Percentiles rank a stretch among this genome's conserved stretches.
phyloP scores from a whole-genome alignment of 768 basidiomycete genomes.

The Boletus sp. region DNA sequence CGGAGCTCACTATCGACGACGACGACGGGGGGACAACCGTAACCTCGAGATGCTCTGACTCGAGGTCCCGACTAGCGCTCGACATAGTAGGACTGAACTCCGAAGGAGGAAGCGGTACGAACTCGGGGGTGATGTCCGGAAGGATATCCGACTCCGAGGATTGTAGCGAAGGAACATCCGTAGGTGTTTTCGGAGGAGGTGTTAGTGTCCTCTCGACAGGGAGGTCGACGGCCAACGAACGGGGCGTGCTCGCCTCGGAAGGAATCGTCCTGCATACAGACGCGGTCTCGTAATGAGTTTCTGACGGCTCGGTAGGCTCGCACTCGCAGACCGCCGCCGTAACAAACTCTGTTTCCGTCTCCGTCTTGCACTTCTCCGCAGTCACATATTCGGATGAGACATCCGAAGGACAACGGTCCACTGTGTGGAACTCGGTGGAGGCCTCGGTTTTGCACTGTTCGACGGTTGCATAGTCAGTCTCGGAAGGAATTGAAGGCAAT shows the following conservation, averaged over 20 bases:
- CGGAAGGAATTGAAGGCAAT: conserved; percentile 58
- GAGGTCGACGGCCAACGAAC: conserved; percentile 36
- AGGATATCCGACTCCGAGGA: conserved; percentile 24
- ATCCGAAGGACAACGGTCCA: conserved; percentile 40
- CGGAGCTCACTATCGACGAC: conserved; percentile 19
- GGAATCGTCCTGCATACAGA: conserved; percentile 36
- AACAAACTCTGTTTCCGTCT: conserved; percentile 42
- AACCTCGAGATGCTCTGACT: conserved; percentile 16
- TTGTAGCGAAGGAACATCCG: conserved; percentile 24
- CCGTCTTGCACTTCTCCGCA: conserved; percentile 44
- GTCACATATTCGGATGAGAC: conserved; percentile 48
- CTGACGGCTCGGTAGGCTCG: conserved; percentile 32
- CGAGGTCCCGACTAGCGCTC: conserved; percentile 20
- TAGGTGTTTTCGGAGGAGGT: conserved; percentile 28
- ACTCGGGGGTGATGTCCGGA: conserved; percentile 21
- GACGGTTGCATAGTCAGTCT: conserved; percentile 44
- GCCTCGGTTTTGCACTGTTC: conserved; percentile 41
- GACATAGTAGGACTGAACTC: conserved; percentile 28
- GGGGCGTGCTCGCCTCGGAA: conserved; percentile 32
- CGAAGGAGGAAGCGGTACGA: conserved; percentile 41
- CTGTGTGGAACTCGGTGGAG: conserved; percentile 49
- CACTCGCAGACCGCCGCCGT: conserved; percentile 44
- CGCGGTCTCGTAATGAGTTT: conserved; percentile 52
- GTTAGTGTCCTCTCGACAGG: conserved; percentile 21
- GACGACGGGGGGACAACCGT: conserved; percentile 7